Conservation (phyloP, 306 rosid species). For the Senna siamea region DNA sequence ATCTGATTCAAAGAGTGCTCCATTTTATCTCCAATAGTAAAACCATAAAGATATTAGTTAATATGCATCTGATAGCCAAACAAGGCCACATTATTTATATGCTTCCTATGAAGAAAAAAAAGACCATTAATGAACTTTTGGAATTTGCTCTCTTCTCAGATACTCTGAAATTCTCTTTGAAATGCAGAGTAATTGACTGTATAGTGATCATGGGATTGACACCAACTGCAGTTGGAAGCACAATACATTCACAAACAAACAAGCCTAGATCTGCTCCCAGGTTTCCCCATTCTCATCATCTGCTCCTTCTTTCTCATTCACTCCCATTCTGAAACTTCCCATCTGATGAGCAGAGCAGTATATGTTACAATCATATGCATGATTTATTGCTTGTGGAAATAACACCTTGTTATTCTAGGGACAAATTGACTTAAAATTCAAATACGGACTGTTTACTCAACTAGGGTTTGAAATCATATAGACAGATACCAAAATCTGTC, state of each 20-base stretch:
- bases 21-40: not conserved
- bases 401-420: not conserved
- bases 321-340: slow-evolving; percentile 70
- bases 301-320: slow-evolving; percentile 51
- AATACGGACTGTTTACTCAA: not conserved
- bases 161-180: slow-evolving; percentile 46
- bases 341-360: slow-evolving; percentile 50
- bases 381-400: not conserved
- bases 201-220: slow-evolving; percentile 78
- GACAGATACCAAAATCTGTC: not conserved
- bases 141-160: slow-evolving; percentile 14
- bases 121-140: not conserved
- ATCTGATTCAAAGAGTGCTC: not conserved
- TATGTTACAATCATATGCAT: slow-evolving; percentile 10
- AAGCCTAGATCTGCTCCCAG: slow-evolving; percentile 71
- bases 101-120: not conserved
- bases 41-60: not conserved
- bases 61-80: not conserved
- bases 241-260: slow-evolving; percentile 60
- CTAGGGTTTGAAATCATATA: not conserved
- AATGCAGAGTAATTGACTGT: slow-evolving; percentile 61
- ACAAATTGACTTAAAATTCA: not conserved
- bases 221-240: slow-evolving; percentile 65
- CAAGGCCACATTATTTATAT: not conserved
- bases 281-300: slow-evolving; percentile 65